Evolutionary conservation across 1,284 basidiomycete species (phyloP), one percentile per base, ranked within the genome.

Genomic region (Ceratobasidium sp.): DNA sequence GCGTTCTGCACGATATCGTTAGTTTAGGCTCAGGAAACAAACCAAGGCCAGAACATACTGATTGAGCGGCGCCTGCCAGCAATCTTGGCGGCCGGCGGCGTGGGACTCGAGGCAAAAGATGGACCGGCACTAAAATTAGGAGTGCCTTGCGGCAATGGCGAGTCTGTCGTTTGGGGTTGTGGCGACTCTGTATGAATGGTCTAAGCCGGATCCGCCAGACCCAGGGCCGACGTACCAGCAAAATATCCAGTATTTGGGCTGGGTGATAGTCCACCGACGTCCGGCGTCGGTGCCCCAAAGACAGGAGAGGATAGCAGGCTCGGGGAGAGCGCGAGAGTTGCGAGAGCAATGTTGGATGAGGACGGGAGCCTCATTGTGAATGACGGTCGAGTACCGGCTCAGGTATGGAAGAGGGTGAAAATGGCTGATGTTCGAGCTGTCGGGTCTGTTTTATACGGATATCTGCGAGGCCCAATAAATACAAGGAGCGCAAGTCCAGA

Each of bases 351-450:
- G 45, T 58, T 71, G n/a, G 67, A 57, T 28, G 67, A 57, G 8
- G 65, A 69, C 36, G 62, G 3, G 32, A 71, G 28, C 67, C 52
- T 71, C 67, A 71, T 71, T 28, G 2, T 71, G 55, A 39, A n/a
- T 26, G 45, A 57, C 39, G n/a, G 57, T 46, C 21, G 32, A 53
- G 45, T 48, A n/a, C 46, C 30, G 16, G 45, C 18, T 34, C 26
- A 62, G 45, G 28, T 48, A 10, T 23, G 16, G 58, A 45, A 12
- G 18, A 41, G 26, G 43, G 18, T 43, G 30, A 18, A 30, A 26
- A 43, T 46, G 59, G 43, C 46, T 5, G 2, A 26, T 30, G 39
- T 10, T 9, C 18, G 34, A 39, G 12, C 23, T 6, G 14, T 23
- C 45, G 5, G 26, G 30, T 2, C 61, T 26, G 36, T 16, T 14